These are phyloP conservation scores for Scedosporium minutisporum DNA, from an alignment of 2,329 filamentous ascomycete species.

Conservation along the genomic window DNA sequence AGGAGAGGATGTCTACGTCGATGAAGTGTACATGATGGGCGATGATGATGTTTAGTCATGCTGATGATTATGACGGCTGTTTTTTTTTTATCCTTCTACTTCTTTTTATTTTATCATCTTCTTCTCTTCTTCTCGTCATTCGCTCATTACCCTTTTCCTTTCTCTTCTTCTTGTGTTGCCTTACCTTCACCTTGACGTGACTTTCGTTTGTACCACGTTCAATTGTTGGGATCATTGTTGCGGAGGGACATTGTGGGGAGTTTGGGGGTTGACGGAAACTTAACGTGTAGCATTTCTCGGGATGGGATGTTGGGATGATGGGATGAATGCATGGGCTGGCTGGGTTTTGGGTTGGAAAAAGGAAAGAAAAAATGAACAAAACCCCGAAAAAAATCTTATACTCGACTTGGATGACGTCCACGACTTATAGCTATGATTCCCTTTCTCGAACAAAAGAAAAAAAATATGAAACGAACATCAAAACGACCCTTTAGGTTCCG, in stretches of 20 bases:
- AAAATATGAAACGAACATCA: neutral
- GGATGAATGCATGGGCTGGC: neutral
- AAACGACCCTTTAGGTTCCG: neutral
- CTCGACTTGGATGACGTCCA: neutral
- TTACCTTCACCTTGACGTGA: neutral
- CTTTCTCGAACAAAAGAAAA: neutral
- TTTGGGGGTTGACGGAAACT: neutral
- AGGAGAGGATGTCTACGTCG: neutral
- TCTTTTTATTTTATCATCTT: neutral
- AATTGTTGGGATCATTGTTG: no score
- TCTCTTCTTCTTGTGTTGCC: neutral
- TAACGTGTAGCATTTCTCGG: no score
- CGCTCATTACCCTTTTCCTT: slow-evolving; percentile 13
- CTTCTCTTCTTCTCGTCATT: slow-evolving; percentile 12
- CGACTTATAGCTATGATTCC: neutral
- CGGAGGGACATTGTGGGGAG: neutral
- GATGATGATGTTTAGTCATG: neutral
- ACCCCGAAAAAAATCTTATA: neutral
- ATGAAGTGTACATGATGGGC: neutral
- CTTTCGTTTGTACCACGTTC: neutral
- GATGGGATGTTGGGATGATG: neutral
- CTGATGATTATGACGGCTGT: neutral
- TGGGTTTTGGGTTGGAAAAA: neutral
- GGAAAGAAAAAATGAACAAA: neutral
- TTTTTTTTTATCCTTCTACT: neutral